Percentiles rank a stretch among this genome's conserved stretches.
phyloP scores from a whole-genome alignment of 176 grass and related monocot genomes.

The Lolium rigidum region DNA sequence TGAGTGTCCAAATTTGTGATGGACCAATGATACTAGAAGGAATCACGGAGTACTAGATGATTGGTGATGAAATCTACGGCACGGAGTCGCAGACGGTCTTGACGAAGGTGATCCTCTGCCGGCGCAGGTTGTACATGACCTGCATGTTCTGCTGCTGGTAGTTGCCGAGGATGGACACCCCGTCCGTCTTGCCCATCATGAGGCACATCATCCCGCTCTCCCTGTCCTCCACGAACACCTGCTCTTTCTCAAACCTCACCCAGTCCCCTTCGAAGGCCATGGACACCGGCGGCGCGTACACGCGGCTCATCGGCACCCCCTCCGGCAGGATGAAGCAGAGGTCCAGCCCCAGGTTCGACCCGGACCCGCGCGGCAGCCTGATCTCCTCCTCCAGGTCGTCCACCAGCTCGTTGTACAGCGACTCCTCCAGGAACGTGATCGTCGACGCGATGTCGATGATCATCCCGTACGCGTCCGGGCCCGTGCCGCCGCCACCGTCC shows the following conservation, averaged over 20 bases:
- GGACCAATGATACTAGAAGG: not conserved
- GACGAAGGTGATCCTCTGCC: constrained; percentile 56
- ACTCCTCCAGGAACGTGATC: constrained; percentile 56
- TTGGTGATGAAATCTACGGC: not conserved
- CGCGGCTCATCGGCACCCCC: constrained; percentile 43
- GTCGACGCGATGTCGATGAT: constrained; percentile 70
- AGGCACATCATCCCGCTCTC: constrained; percentile 58
- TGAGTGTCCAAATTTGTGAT: constrained; percentile 8
- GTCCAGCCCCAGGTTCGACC: constrained; percentile 57
- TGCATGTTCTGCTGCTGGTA: constrained; percentile 72
- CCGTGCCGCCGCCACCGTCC: not conserved
- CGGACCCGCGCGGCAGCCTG: constrained; percentile 50
- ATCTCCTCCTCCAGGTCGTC: constrained; percentile 59
- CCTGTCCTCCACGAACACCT: constrained; percentile 54
- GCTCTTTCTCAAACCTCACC: constrained; percentile 51
- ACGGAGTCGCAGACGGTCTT: constrained; percentile 35
- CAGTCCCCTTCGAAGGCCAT: constrained; percentile 55
- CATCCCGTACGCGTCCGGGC: constrained; percentile 44
- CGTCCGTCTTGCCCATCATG: constrained; percentile 46
- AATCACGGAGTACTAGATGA: not conserved
- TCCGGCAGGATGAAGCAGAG: constrained; percentile 66
- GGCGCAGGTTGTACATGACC: constrained; percentile 56
- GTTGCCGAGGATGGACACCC: constrained; percentile 67
- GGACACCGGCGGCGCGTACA: constrained; percentile 55
- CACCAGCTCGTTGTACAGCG: constrained; percentile 59